Base-by-base conservation (phyloP, 2,329 filamentous ascomycete genomes). In the Exophiala sp. region DNA sequence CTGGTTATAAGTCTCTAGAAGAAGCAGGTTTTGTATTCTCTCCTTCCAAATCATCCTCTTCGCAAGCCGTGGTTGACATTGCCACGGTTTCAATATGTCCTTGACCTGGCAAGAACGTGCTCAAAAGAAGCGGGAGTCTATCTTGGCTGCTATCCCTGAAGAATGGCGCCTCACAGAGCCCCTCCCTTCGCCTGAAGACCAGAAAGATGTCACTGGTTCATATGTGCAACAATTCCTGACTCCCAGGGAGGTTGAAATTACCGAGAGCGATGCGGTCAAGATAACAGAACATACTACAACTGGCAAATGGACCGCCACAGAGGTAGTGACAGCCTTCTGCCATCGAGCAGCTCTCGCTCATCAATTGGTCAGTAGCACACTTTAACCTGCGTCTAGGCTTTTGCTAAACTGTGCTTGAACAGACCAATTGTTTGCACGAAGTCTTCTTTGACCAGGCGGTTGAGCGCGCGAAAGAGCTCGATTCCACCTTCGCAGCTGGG, bases 381-480 rank as follows among this genome's bases (percentile, higher is more conserved):
- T 16, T 9, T 38, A 12, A 35, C 35, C 81, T 3, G 73, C 77
- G 1, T 34, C 12, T 43, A 9, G 32, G 12, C 14, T 20, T 5
- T n/a, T 24, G 35, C 35, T 38, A 38, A 38, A 38, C 14, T 11
- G 35, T 38, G 35, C 35, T 38, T 38, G 11, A 10, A 14, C 35
- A 43, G 53, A 47, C 47, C 5, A 58, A 58, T 36, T 54, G 50
- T 47, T 47, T 58, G 7, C 50, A 41, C 1, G 83, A 86, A 61
- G 69, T 71, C 14, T 67, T 81, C 54, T 60, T 81, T 1, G 68
- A 69, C 10, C 60, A 62, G 24, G 77, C 75, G 0, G 75, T 78
- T 7, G 67, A 71, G 56, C 66, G 75, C 0, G 69, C 77, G 33
- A 86, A 86, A 0, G 84, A 85, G 1, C 74, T 89, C 1, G 86